phyloP scores from a whole-genome alignment of 2,329 filamentous ascomycete genomes.

The Clonostachys chloroleuca region DNA sequence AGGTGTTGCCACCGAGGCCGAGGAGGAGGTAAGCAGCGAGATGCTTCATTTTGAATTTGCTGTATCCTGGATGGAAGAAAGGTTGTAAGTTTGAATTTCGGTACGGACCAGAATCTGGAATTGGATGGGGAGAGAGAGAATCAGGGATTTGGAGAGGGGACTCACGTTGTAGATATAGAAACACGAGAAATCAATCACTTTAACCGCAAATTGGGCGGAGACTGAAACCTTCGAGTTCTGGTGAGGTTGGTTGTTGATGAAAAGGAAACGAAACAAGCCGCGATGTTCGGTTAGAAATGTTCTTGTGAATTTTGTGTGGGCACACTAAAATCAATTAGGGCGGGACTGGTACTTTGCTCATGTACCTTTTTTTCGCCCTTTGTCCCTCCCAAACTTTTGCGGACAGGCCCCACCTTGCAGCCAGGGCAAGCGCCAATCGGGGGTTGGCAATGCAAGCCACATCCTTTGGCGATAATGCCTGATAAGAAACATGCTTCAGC shows the following conservation, averaged over 20 bases:
- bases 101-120: background rate
- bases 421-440: too few species aligned
- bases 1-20: constrained; percentile 85
- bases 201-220: constrained; percentile 98
- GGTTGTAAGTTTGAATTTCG: background rate
- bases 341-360: constrained; percentile 1
- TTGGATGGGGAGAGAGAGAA: background rate
- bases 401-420: too few species aligned
- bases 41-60: constrained; percentile 89
- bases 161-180: constrained; percentile 29
- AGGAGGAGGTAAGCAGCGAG: constrained; percentile 99
- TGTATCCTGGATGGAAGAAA: background rate
- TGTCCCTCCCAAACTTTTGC: background rate
- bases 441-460: too few species aligned
- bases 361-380: background rate
- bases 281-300: background rate
- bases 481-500: too few species aligned
- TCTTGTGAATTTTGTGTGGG: constrained; percentile 3
- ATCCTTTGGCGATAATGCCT: too few species aligned
- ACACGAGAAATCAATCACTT: constrained; percentile 99
- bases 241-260: constrained; percentile 18
- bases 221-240: constrained; percentile 97
- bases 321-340: constrained; percentile 2
- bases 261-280: constrained; percentile 1
- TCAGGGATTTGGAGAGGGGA: background rate